Percentiles rank a stretch among this genome's conserved stretches.
Conservation (phyloP, 805 yeast species). For the Yarrowia sp. region DNA sequence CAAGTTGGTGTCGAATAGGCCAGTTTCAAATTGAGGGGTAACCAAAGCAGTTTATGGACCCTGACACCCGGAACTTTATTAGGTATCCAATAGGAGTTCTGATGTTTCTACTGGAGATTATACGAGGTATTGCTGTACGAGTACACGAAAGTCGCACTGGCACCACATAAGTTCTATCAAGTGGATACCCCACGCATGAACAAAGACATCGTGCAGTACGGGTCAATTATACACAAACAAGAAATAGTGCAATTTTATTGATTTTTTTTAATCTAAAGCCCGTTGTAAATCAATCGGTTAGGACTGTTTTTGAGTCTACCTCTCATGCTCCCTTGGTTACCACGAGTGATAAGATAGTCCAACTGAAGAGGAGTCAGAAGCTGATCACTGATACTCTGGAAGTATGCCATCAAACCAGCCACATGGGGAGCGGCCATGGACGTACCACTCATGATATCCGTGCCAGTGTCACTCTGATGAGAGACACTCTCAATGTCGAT, state of each 20-base stretch:
- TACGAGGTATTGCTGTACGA: no score
- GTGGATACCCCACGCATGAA: no score
- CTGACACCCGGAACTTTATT: background rate
- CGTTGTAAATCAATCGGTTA: conserved; percentile 12
- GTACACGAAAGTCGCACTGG: no score
- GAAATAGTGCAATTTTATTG: no score
- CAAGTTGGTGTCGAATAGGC: background rate
- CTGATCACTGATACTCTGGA: conserved; percentile 13
- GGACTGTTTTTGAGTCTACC: background rate
- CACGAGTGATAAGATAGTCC: conserved; percentile 12
- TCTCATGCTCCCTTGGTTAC: conserved; percentile 12
- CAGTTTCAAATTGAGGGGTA: background rate
- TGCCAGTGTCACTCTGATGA: conserved; percentile 33
- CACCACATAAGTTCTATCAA: no score
- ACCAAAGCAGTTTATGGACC: background rate
- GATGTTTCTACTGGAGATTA: no score
- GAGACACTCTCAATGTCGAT: conserved; percentile 67
- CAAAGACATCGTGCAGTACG: no score
- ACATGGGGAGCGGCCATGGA: conserved; percentile 99
- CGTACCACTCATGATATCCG: conserved; percentile 66
- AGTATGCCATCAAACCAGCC: conserved; percentile 86
- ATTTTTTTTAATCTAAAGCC: background rate
- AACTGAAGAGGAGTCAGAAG: background rate
- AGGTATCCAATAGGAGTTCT: background rate
- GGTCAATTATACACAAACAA: no score